phyloP scores from a whole-genome alignment of 2,329 filamentous ascomycete genomes.

The Ceratocystis alfenasii region DNA sequence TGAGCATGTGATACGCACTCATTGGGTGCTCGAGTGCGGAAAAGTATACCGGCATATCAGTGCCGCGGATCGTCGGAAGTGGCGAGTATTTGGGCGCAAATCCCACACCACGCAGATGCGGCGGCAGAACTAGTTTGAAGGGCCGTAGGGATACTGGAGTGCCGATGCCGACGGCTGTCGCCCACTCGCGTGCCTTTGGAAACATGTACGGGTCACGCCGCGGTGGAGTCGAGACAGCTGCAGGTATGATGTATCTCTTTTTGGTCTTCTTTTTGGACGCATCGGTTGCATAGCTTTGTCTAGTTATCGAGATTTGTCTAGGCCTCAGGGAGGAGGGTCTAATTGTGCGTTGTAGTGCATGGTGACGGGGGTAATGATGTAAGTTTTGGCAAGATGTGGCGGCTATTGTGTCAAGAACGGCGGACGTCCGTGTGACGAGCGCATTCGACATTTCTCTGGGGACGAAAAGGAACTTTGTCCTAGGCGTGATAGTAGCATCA shows the following conservation, averaged over 20 bases:
- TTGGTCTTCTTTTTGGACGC: background rate
- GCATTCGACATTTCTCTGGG: background rate
- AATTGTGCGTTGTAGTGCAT: background rate
- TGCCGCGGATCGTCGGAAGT: constrained; percentile 12
- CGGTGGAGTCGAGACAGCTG: background rate
- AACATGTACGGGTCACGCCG: constrained; percentile 15
- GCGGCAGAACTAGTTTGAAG: constrained; percentile 8
- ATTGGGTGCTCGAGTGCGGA: constrained; percentile 17
- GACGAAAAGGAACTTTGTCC: background rate
- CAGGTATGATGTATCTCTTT: background rate
- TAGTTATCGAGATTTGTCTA: background rate
- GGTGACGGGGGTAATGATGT: background rate
- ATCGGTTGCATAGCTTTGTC: background rate
- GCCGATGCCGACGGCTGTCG: background rate
- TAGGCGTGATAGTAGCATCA: background rate
- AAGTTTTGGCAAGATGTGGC: background rate
- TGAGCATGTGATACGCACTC: constrained; percentile 21
- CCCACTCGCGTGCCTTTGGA: constrained; percentile 14
- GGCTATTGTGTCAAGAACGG: constrained; percentile 4
- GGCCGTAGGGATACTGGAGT: constrained; percentile 1
- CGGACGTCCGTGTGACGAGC: background rate
- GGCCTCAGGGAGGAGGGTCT: background rate
- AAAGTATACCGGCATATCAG: constrained; percentile 21
- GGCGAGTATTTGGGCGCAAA: constrained; percentile 16
- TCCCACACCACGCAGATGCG: background rate